A percentile compares a stretch with the other conserved stretches of the same genome.
Evolutionary conservation across 2,329 filamentous ascomycete genomes (phyloP).

Genomic region (Calonectria pseudoturangicola): DNA sequence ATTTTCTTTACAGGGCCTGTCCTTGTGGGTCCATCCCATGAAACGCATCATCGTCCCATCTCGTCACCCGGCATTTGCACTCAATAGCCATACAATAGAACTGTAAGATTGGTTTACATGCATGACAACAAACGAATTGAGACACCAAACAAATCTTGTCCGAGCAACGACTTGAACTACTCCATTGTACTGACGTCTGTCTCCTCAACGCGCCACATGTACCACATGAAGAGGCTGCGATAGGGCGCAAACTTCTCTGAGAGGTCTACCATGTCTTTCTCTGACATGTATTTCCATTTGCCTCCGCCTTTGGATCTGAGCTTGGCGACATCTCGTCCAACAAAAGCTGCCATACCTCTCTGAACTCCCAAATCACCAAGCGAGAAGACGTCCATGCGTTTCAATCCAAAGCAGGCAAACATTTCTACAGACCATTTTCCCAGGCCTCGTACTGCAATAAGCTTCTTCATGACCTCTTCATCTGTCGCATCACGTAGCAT

Average conservation of each 20-base stretch:
- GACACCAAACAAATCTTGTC: slow-evolving; percentile 44
- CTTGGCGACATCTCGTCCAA: slow-evolving; percentile 88
- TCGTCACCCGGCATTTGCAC: slow-evolving; percentile 13
- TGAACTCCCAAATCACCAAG: slow-evolving; percentile 95
- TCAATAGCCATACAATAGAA: slow-evolving; percentile 15
- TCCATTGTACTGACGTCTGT: slow-evolving; percentile 82
- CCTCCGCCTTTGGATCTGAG: slow-evolving; percentile 83
- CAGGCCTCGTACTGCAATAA: slow-evolving; percentile 90
- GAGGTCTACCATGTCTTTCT: slow-evolving; percentile 91
- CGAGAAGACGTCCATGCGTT: slow-evolving; percentile 94
- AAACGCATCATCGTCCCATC: slow-evolving; percentile 34
- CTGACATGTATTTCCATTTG: slow-evolving; percentile 99
- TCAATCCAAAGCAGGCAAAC: slow-evolving; percentile 97
- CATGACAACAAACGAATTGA: slow-evolving; percentile 21
- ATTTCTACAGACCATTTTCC: slow-evolving; percentile 97
- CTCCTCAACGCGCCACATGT: slow-evolving; percentile 93
- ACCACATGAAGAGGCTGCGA: slow-evolving; percentile 97
- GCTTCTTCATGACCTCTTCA: slow-evolving; percentile 87
- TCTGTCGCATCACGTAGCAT: slow-evolving; percentile 88
- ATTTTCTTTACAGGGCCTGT: slow-evolving; percentile 22
- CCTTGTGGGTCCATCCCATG: slow-evolving; percentile 19
- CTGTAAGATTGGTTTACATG: slow-evolving; percentile 20
- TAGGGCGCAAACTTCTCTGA: slow-evolving; percentile 90
- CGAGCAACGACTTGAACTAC: slow-evolving; percentile 49
- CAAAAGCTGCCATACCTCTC: slow-evolving; percentile 92